These are phyloP conservation scores for Colletotrichum melonis DNA, from an alignment of 2,329 filamentous ascomycete species.

Conservation along the genomic window DNA sequence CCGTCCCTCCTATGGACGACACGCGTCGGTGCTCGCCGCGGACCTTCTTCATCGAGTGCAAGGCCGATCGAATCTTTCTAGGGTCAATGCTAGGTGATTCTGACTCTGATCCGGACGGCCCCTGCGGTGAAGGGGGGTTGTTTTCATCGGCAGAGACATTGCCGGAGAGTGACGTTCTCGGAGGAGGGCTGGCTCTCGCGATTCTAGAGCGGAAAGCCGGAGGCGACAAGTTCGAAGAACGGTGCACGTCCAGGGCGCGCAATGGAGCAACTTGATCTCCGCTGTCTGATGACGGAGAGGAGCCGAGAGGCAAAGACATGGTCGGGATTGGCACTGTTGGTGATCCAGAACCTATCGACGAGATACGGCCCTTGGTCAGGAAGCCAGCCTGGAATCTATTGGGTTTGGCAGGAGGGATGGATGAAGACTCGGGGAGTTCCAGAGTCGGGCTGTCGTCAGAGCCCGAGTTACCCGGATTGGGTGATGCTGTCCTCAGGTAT, in stretches of 20 bases:
- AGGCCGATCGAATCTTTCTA: conserved; percentile 65
- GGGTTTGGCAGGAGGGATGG: conserved; percentile 61
- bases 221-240: conserved; percentile 63
- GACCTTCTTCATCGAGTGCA: conserved; percentile 64
- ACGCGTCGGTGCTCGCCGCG: conserved; percentile 51
- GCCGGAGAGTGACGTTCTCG: conserved; percentile 47
- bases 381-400: conserved; percentile 92
- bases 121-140: conserved; percentile 56
- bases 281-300: conserved; percentile 57
- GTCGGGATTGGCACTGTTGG: conserved; percentile 68
- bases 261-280: conserved; percentile 62
- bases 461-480: conserved; percentile 41
- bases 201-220: conserved; percentile 48
- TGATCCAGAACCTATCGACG: conserved; percentile 64
- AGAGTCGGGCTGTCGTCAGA: conserved; percentile 69
- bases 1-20: conserved; percentile 51
- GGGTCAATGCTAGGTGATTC: conserved; percentile 63
- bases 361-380: conserved; percentile 68
- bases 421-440: conserved; percentile 60
- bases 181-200: conserved; percentile 44
- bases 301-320: conserved; percentile 68
- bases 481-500: conserved; percentile 57
- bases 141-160: conserved; percentile 60
- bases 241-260: conserved; percentile 61
- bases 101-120: conserved; percentile 58